Conservation (phyloP, 129 eudicot genomes). For the Smallanthus sonchifolius region DNA sequence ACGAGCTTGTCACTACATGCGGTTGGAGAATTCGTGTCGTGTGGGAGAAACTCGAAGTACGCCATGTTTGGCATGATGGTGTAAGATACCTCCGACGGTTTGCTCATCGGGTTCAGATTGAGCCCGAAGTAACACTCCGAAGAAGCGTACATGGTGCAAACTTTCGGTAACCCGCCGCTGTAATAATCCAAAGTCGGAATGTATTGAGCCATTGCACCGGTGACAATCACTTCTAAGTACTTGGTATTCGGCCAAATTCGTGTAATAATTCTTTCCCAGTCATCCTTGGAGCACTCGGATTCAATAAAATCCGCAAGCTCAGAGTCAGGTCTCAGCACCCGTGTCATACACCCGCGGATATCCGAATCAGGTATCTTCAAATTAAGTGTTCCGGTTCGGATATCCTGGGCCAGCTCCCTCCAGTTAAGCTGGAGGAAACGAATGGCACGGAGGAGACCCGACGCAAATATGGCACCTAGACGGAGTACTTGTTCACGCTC, state of each 20-base stretch:
- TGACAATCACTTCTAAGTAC: constrained; percentile 83
- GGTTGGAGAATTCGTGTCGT: constrained; percentile 40
- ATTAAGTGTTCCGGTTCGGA: constrained; percentile 67
- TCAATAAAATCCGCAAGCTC: constrained; percentile 54
- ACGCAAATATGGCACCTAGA: constrained; percentile 89
- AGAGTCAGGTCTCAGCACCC: constrained; percentile 45
- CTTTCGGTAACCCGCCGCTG: constrained; percentile 76
- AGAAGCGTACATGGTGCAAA: constrained; percentile 95
- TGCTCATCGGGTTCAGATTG: constrained; percentile 88
- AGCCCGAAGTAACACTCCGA: constrained; percentile 92
- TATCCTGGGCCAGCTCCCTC: constrained; percentile 59
- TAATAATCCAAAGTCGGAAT: constrained; percentile 80
- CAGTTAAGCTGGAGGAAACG: constrained; percentile 93
- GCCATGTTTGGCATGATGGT: constrained; percentile 99
- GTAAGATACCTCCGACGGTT: constrained; percentile 81
- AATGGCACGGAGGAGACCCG: constrained; percentile 96
- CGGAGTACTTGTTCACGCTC: constrained; percentile 80
- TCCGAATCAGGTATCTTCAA: constrained; percentile 45
- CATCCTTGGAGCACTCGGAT: constrained; percentile 48
- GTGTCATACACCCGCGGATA: constrained; percentile 44
- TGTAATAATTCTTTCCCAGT: constrained; percentile 74
- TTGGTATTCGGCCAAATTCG: constrained; percentile 91
- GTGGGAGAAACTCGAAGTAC: constrained; percentile 83
- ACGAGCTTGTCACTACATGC: constrained; percentile 43
- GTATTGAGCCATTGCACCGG: constrained; percentile 97